phyloP scores from a whole-genome alignment of 202 grass and related monocot genomes.

The Sporobolus alterniflorus region DNA sequence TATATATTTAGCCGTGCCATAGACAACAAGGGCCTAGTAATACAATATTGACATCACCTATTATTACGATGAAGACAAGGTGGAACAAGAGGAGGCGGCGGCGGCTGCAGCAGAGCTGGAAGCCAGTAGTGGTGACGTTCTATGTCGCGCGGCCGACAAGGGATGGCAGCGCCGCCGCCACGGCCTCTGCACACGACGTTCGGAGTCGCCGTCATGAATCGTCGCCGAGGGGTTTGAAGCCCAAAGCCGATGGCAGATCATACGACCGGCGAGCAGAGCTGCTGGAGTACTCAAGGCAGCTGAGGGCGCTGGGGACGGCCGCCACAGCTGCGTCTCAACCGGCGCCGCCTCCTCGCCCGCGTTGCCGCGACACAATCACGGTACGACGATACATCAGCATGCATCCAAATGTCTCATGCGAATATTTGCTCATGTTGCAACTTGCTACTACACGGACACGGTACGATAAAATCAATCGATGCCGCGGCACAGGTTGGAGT shows the following conservation, averaged over 20 bases:
- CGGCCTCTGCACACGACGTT: not conserved
- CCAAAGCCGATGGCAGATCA: not conserved
- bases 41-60: not conserved
- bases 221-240: not conserved
- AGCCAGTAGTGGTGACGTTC: slow-evolving; percentile 33
- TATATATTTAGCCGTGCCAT: not conserved
- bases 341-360: not conserved
- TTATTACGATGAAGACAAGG: slow-evolving; percentile 7
- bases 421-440: not conserved
- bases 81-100: slow-evolving; percentile 8
- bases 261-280: slow-evolving; percentile 21
- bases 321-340: not conserved
- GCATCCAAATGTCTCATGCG: not conserved
- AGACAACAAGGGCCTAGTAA: not conserved
- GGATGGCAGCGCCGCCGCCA: not conserved
- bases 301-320: not conserved
- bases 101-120: slow-evolving; percentile 17
- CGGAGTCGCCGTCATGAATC: not conserved
- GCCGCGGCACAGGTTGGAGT: not conserved
- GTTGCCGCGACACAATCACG: not conserved
- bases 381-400: not conserved
- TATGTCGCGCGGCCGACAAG: slow-evolving; percentile 9
- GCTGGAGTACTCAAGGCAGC: slow-evolving; percentile 47
- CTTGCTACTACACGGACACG: no score
- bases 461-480: not conserved